Conservation (phyloP, 179 eudicot genomes). For the Silene noctiflora region DNA sequence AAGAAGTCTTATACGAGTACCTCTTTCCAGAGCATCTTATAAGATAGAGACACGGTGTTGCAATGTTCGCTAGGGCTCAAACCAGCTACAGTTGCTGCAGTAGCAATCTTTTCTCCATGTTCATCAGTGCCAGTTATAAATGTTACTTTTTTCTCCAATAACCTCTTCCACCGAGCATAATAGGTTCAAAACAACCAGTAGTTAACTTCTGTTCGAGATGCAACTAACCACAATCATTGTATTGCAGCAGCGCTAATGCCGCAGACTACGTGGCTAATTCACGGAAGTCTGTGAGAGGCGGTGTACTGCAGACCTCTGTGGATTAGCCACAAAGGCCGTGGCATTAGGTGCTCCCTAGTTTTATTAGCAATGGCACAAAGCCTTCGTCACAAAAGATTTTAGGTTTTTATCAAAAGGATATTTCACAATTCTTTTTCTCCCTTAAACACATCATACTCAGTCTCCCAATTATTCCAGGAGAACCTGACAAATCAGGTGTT, state of each 20-base stretch:
- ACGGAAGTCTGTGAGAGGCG: too few species aligned
- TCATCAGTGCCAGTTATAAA: constrained; percentile 98
- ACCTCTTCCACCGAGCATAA: constrained; percentile 53
- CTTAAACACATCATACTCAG: background rate
- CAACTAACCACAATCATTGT: background rate
- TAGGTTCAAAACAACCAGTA: background rate
- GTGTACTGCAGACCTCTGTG: too few species aligned
- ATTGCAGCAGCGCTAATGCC: too few species aligned
- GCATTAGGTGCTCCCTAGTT: too few species aligned
- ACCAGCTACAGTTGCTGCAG: constrained; percentile 72
- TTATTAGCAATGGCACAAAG: background rate
- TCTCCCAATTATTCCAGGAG: background rate
- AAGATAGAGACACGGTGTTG: constrained; percentile 71
- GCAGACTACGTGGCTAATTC: too few species aligned
- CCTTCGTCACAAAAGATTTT: background rate
- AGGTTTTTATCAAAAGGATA: too few species aligned
- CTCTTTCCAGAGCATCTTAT: constrained; percentile 77
- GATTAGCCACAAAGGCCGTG: too few species aligned
- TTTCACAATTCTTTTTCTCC: background rate
- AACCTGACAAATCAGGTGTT: background rate
- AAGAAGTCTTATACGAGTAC: constrained; percentile 32
- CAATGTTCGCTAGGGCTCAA: constrained; percentile 76
- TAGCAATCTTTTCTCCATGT: constrained; percentile 98
- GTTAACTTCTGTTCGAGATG: background rate
- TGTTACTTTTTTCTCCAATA: constrained; percentile 72